phyloP scores from a whole-genome alignment of 352 stramenopile species.

The Pythium pectinolyticum region DNA sequence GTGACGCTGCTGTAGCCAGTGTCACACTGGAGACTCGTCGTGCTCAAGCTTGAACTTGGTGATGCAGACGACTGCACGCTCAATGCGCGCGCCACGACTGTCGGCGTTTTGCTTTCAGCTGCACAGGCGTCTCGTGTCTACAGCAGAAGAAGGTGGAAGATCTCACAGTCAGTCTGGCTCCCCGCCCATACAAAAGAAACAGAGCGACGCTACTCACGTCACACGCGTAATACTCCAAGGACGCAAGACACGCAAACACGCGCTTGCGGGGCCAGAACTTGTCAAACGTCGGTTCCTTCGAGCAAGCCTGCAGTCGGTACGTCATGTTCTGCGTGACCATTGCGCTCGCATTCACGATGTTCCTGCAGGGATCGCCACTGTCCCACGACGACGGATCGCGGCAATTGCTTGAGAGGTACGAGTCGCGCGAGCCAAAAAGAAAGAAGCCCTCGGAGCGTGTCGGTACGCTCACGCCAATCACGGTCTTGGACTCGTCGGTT shows the following conservation, averaged over 20 bases:
- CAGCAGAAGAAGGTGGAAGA: too few species aligned
- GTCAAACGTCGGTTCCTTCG: slow-evolving; percentile 36
- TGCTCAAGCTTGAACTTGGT: slow-evolving; percentile 3
- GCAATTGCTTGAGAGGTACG: slow-evolving; percentile 43
- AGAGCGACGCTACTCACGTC: slow-evolving; percentile 36
- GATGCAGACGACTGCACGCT: not conserved
- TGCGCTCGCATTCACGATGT: slow-evolving; percentile 16
- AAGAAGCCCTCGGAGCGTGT: slow-evolving; percentile 48
- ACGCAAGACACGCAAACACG: slow-evolving; percentile 61
- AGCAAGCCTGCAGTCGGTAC: slow-evolving; percentile 48
- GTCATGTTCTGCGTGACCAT: slow-evolving; percentile 24
- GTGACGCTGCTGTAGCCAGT: slow-evolving; percentile 50
- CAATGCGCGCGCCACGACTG: not conserved
- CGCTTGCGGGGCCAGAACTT: slow-evolving; percentile 55
- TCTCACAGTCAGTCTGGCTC: not conserved
- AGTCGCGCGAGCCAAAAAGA: slow-evolving; percentile 38
- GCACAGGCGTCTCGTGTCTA: slow-evolving; percentile 23
- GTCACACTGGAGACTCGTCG: slow-evolving; percentile 35
- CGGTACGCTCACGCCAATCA: slow-evolving; percentile 45
- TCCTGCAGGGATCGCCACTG: slow-evolving; percentile 49
- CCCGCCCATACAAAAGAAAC: not conserved
- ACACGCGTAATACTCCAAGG: slow-evolving; percentile 61
- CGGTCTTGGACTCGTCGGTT: slow-evolving; percentile 30
- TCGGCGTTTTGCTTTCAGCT: not conserved
- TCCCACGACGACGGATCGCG: slow-evolving; percentile 40